Evolutionary conservation across 2,329 filamentous ascomycete genomes (phyloP), one percentile per base, ranked within the genome.

Genomic region (Fusarium lateritium): DNA sequence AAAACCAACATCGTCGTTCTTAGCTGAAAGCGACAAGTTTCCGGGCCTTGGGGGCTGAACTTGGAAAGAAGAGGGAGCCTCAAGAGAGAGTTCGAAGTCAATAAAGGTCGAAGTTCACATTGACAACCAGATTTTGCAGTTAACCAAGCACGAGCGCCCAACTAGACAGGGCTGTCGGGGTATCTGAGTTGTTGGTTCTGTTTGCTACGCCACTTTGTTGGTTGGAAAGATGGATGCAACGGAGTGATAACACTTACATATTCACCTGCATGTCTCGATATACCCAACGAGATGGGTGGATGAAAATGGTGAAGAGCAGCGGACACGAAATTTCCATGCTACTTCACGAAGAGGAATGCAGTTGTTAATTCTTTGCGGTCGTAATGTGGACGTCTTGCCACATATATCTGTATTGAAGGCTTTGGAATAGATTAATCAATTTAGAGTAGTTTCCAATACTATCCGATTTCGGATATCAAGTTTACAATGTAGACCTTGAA

Each of bases 161-260:
- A 31, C 10, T 31, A 10, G 28, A 31, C 28, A 31, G 28, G 28
- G 10, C 28, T 31, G 28, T 13, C 10, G 9, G 10, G 28, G 10
- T 13, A 17, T 36, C 49, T 39, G 36, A 22, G 7, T 6, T 53
- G 26, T 63, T 58, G 42, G 45, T 31, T 11, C 28, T 26, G 19
- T 19, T 6, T 36, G 24, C 50, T 55, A 56, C 43, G 49, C 50
- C 44, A 44, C 43, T 43, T 11, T 53, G 36, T 54, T 38, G 51
- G 21, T 36, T 58, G 42, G 22, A 33, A 34, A 21, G 42, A 21
- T 34, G n/a, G 6, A 7, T 9, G 36, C 33, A 54, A n/a, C 33
- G 11, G 11, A 33, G 14, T 40, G 58, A 7, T 36, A 45, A 38
- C 57, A 50, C 56, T 8, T 42, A 40, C 49, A 62, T 62, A 17